Base-by-base conservation (phyloP, 2,329 filamentous ascomycete species). In the Lasiodiplodia citricola region DNA sequence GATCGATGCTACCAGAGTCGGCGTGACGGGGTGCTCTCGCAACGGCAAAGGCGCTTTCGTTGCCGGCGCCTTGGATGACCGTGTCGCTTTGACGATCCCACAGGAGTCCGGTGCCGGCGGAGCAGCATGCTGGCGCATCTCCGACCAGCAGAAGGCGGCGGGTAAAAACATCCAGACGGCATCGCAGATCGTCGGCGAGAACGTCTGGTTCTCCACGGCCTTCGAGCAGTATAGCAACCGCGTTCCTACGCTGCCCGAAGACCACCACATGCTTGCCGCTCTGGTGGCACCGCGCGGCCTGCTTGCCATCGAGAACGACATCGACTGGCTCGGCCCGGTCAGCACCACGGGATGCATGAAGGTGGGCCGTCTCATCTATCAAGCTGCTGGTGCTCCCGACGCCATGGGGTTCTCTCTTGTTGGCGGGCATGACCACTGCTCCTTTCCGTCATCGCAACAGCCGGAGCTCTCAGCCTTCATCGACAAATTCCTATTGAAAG, bases 11-110 rank as follows among this genome's bases (percentile, higher is more conserved):
- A 76, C 75, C 69, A 75, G 75, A 28, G 67, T 81, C 14, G 88
- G 86, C 58, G 87, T 89, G 2, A 90, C 87, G 16, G 88, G 88
- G 5, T 90, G 88, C 81, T 89, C 87, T 66, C 85, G 88, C 51
- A 88, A 90, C 77, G 88, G 87, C 68, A 90, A 90, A 79, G 88
- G 88, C 14, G 87, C 88, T 37, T 84, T 90, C 70, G 81, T 90
- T n/a, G 86, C 84, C 4, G 87, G 87, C 18, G 87, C 88, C 2
- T 81, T 90, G 25, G 86, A 87, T 69, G 75, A 81, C 66, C 87
- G 88, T 52, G 87, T 90, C 69, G 87, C 85, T 21, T 82, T 90
- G 41, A 88, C 87, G 16, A 82, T 90, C 44, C 87, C 88, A 0
- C 87, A 90, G 75, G 87, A 90, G 78, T 88, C 86, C 7, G 88